A percentile compares a stretch with the other conserved stretches of the same genome.
Conservation (phyloP, 1,284 basidiomycete genomes). For the Earliella scabrosa region DNA sequence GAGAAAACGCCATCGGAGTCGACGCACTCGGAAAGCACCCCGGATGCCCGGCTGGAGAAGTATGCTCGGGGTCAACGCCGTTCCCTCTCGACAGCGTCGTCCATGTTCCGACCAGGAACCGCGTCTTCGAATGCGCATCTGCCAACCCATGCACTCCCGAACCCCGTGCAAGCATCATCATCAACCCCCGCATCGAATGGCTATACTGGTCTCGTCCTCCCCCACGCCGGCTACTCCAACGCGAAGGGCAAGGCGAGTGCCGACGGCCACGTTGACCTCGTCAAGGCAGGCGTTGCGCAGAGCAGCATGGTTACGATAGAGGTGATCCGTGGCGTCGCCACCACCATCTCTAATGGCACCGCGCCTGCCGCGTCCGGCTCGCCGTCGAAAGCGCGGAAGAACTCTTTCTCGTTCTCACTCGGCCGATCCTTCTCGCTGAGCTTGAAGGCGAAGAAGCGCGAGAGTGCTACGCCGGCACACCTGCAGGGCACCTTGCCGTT, state of each 20-base stretch:
- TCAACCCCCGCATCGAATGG: constrained; percentile 37
- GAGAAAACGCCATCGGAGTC: constrained; percentile 20
- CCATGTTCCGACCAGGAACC: constrained; percentile 14
- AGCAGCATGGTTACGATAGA: constrained; percentile 87
- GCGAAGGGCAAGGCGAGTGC: constrained; percentile 38
- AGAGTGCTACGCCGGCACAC: constrained; percentile 45
- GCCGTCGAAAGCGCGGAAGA: constrained; percentile 15
- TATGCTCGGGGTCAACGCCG: constrained; percentile 30
- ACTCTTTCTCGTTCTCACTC: constrained; percentile 25
- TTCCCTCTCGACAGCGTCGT: constrained; percentile 17
- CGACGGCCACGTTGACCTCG: constrained; percentile 67
- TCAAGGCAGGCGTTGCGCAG: constrained; percentile 76
- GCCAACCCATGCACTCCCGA: constrained; percentile 38
- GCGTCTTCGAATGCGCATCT: constrained; percentile 23
- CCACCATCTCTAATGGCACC: constrained; percentile 10
- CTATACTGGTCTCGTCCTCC: constrained; percentile 74
- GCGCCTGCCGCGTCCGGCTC: constrained; percentile 6
- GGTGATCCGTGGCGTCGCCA: constrained; percentile 65
- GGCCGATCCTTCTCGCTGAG: constrained; percentile 24
- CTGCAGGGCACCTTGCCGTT: constrained; percentile 54
- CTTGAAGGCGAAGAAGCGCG: constrained; percentile 25
- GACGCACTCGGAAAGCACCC: constrained; percentile 24
- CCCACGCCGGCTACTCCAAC: constrained; percentile 54
- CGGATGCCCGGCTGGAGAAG: constrained; percentile 30
- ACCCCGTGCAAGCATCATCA: constrained; percentile 29